Evolutionary conservation across 2,329 filamentous ascomycete species (phyloP), one percentile per base, ranked within the genome.

Genomic region (Botrytis medusae): DNA sequence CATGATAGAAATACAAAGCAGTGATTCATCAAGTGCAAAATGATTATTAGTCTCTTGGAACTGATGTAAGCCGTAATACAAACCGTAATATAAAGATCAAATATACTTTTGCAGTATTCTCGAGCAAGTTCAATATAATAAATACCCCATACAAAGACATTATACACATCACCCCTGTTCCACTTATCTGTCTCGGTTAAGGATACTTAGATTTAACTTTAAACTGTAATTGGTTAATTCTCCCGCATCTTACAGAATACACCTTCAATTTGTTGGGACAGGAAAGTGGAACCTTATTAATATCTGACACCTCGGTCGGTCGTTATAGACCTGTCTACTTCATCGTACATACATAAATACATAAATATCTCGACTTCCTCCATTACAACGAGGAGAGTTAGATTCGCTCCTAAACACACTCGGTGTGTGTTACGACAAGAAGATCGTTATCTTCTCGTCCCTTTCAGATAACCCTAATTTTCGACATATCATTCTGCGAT

Each of bases 241-340:
- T 71, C 44, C 32, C 59, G 46, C 34, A 44, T 32, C 46, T 54
- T 25, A 71, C 32, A 42, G 25, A 14, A 2, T 54, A n/a, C 48
- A 54, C 48, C 29, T 61, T 48, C 34, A n/a, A 65, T 51, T 71
- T 71, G 69, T 71, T 71, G 69, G 60, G 69, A 71, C 59, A 51
- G 59, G 59, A 70, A 70, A 71, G 59, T 62, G 44, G 59, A 54
- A 51, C 69, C 34, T 65, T 69, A 18, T 22, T 42, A 16, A 34
- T 48, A 57, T 57, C 57, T 44, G 69, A 65, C 60, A 71, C 69
- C 69, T 71, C 69, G 46, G 44, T 40, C 40, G 16, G 44, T 42
- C 16, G 29, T 63, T 71, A 44, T n/a, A 63, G 34, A 62, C 20
- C 59, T 63, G 54, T 44, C 44, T 57, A 71, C 69, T 51, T 63